Evolutionary conservation across 345 rosid genomes (phyloP).

Genomic region (Corchorus olitorius): DNA sequence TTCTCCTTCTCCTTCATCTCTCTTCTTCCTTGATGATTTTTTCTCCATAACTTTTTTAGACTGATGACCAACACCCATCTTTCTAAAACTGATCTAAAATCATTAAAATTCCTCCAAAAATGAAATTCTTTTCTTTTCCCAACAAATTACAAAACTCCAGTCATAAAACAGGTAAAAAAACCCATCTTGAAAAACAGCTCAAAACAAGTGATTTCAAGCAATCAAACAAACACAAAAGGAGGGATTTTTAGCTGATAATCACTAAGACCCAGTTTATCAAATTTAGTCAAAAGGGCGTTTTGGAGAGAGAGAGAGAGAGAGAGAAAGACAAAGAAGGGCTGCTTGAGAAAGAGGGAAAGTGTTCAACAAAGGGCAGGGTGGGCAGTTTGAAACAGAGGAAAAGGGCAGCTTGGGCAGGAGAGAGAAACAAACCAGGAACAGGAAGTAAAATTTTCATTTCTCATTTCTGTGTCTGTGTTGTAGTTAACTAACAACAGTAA

Average conservation of each 20-base stretch:
- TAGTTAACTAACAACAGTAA: constrained; percentile 33
- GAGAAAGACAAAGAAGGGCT: constrained; percentile 8
- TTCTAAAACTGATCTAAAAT: constrained; percentile 1
- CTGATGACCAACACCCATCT: constrained; percentile 42
- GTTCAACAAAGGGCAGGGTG: constrained; percentile 59
- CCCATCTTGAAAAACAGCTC: constrained; percentile 24
- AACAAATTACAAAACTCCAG: constrained; percentile 11
- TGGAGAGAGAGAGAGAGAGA: constrained; percentile 27
- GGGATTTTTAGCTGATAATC: constrained; percentile 14
- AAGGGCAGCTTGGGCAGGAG: constrained; percentile 59
- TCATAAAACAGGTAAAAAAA: constrained; percentile 14
- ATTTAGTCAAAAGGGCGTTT: constrained; percentile 51
- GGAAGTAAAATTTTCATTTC: neutral
- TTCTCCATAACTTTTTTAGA: constrained; percentile 39
- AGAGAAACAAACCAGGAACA: constrained; percentile 19
- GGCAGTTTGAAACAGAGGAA: constrained; percentile 53
- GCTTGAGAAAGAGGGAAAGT: constrained; percentile 57
- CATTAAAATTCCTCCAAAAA: neutral
- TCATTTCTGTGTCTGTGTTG: neutral
- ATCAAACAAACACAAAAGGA: constrained; percentile 20
- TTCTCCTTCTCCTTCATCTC: constrained; percentile 46
- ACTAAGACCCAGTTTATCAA: constrained; percentile 38
- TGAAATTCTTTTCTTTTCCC: neutral
- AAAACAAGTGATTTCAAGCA: constrained; percentile 18
- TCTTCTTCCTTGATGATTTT: constrained; percentile 41